phyloP scores from a whole-genome alignment of 345 rosid genomes.

The Turritis glabra region DNA sequence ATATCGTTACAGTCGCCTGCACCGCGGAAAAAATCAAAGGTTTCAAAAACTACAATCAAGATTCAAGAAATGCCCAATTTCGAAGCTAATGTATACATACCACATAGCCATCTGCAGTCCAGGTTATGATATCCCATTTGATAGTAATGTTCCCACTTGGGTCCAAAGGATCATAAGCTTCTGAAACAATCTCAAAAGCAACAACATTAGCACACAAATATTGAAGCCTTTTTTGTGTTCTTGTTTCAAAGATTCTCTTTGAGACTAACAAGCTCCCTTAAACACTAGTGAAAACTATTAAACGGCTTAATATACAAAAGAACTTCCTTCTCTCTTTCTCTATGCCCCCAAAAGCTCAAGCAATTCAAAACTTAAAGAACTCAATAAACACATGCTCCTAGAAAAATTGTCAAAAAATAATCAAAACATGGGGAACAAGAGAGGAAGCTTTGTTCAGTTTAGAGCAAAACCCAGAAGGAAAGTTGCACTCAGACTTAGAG shows the following conservation, averaged over 20 bases:
- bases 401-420: not conserved
- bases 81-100: slow-evolving; percentile 36
- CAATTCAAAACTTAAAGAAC: not conserved
- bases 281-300: no score
- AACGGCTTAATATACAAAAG: not conserved
- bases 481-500: slow-evolving; percentile 26
- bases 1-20: slow-evolving; percentile 69
- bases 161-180: slow-evolving; percentile 72
- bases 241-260: slow-evolving; percentile 6
- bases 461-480: not conserved
- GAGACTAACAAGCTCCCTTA: not conserved
- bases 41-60: not conserved
- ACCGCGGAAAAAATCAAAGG: not conserved
- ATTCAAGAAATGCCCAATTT: not conserved
- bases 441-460: not conserved
- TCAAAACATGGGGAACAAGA: not conserved
- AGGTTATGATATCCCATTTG: slow-evolving; percentile 76
- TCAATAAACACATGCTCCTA: not conserved
- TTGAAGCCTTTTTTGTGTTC: not conserved
- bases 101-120: slow-evolving; percentile 81
- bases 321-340: not conserved
- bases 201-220: not conserved
- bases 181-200: slow-evolving; percentile 36
- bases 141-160: slow-evolving; percentile 75
- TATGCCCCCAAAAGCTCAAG: slow-evolving; percentile 4